Evolutionary conservation across 139 green algal species (phyloP).

Genomic region (Mesotaenium endlicherianum): DNA sequence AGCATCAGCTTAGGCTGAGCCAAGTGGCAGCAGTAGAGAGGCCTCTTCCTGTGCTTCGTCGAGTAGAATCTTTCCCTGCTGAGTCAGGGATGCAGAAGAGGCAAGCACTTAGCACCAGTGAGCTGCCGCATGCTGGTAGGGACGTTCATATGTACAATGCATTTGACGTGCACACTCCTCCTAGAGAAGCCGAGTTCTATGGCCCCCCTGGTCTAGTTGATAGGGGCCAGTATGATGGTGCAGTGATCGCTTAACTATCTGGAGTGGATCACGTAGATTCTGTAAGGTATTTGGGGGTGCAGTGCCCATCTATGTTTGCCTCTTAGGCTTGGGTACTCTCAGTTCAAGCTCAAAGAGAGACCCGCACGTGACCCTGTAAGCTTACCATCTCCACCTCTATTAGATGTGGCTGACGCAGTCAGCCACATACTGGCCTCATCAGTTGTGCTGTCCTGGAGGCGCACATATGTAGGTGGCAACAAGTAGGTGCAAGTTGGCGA

Average conservation of each 20-base stretch:
- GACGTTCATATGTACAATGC: neutral
- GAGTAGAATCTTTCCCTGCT: neutral
- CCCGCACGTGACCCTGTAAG: no score
- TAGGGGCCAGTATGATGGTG: neutral
- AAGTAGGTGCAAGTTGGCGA: no score
- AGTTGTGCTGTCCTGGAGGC: no score
- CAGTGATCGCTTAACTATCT: slow-evolving; percentile 6
- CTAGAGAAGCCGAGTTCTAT: slow-evolving; percentile 11
- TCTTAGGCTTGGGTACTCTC: no score
- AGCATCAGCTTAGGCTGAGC: slow-evolving; percentile 16
- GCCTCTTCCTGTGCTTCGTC: neutral
- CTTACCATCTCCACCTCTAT: no score
- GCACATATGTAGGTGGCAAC: no score
- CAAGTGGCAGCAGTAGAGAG: neutral
- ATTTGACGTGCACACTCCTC: slow-evolving; percentile 31
- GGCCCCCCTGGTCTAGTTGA: slow-evolving; percentile 8
- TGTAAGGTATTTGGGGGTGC: no score
- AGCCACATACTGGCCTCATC: no score
- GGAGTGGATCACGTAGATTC: no score
- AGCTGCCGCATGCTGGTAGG: neutral
- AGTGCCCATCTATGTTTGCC: no score
- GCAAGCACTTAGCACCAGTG: neutral
- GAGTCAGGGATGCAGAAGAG: neutral
- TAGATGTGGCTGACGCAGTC: no score
- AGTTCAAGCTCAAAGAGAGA: no score